These are phyloP conservation scores for Candida silvicultrix DNA, from an alignment of 805 yeast species.

Conservation along the genomic window DNA sequence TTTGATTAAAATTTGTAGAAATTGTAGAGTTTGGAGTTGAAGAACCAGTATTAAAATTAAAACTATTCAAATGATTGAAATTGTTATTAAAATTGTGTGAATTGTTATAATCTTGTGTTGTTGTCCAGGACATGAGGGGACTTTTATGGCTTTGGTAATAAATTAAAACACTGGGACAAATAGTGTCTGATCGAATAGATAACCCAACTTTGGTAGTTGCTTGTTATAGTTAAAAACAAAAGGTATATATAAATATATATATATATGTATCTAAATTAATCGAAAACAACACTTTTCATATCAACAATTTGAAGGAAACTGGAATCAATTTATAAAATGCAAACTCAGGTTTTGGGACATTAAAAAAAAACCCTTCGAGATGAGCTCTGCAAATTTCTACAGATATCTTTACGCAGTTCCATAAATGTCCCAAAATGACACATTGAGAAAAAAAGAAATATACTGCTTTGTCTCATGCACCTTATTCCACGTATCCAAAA, in stretches of 20 bases:
- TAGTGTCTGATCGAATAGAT: not conserved
- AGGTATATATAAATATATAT: too few species aligned
- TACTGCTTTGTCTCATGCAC: not conserved
- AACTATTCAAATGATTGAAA: not conserved
- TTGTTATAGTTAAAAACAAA: too few species aligned
- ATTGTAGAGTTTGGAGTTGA: not conserved
- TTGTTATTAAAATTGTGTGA: not conserved
- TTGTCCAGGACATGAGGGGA: not conserved
- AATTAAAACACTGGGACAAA: not conserved
- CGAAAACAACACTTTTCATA: not conserved
- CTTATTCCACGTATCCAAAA: not conserved
- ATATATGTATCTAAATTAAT: too few species aligned
- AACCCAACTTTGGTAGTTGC: not conserved
- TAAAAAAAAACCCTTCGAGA: not conserved
- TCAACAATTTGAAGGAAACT: not conserved
- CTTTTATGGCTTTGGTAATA: not conserved
- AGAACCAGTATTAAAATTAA: not conserved
- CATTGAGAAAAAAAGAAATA: not conserved
- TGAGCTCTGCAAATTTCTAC: not conserved
- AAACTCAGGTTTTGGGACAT: not conserved
- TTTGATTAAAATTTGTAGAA: not conserved
- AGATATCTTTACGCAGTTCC: not conserved
- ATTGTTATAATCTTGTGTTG: not conserved
- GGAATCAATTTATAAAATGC: not conserved
- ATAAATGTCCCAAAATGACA: not conserved